These are phyloP conservation scores for Alisma plantagoaquatica DNA, from an alignment of 106 monocot genomes.

Conservation along the genomic window DNA sequence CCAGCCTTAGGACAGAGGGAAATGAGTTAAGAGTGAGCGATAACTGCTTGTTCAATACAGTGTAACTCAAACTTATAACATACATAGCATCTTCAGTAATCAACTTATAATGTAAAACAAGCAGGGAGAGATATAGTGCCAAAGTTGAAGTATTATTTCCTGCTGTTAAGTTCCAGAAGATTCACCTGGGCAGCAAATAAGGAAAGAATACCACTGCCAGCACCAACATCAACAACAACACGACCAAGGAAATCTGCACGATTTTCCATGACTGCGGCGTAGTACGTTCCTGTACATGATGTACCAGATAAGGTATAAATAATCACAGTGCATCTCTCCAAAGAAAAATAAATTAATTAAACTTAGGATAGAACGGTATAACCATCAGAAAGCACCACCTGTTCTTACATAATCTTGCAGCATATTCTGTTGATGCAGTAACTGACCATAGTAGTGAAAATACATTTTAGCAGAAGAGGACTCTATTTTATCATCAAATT, in stretches of 20 bases:
- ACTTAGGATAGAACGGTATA: background rate
- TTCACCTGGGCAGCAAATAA: constrained; percentile 95
- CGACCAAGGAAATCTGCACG: constrained; percentile 68
- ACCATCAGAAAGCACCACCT: constrained; percentile 35
- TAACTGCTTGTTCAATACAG: background rate
- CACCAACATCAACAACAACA: constrained; percentile 99
- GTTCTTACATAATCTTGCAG: constrained; percentile 98
- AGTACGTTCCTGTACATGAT: constrained; percentile 99
- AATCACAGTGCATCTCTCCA: background rate
- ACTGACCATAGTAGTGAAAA: constrained; percentile 94
- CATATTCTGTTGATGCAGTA: constrained; percentile 99
- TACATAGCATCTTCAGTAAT: too few species aligned
- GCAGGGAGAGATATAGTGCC: background rate
- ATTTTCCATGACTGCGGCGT: constrained; percentile 91
- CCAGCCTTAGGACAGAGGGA: constrained; percentile 53
- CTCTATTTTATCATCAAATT: constrained; percentile 97
- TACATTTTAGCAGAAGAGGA: constrained; percentile 96
- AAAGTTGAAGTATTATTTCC: background rate
- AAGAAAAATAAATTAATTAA: background rate
- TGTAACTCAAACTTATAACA: background rate
- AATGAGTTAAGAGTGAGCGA: background rate
- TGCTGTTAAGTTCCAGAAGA: too few species aligned
- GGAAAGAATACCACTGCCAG: constrained; percentile 99
- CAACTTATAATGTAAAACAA: too few species aligned
- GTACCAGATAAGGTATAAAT: constrained; percentile 7